A percentile compares a stretch with the other conserved stretches of the same genome.
Evolutionary conservation across 1,284 basidiomycete species (phyloP).

Genomic region (Takashimella koratensis): DNA sequence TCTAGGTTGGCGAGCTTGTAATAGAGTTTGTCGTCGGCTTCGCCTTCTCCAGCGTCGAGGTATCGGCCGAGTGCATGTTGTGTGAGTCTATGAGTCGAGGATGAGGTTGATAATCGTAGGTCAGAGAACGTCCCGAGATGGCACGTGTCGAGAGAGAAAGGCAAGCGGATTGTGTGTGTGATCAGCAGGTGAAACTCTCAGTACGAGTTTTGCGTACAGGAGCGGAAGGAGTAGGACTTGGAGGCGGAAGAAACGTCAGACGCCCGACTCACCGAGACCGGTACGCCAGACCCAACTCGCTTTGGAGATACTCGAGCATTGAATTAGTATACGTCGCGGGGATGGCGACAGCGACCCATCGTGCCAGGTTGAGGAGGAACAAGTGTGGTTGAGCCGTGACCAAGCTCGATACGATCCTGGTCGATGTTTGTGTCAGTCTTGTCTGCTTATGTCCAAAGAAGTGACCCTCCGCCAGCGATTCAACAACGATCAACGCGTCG

Average conservation of each 20-base stretch:
- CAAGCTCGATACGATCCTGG: slow-evolving; percentile 86
- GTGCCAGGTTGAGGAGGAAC: slow-evolving; percentile 79
- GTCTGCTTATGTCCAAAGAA: too few species aligned
- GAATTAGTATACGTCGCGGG: slow-evolving; percentile 96
- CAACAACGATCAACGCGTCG: too few species aligned
- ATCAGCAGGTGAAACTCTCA: too few species aligned
- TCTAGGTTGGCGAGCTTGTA: slow-evolving; percentile 92
- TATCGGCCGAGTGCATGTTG: slow-evolving; percentile 78
- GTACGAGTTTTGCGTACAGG: too few species aligned
- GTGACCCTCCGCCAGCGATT: too few species aligned
- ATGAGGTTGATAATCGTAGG: neutral
- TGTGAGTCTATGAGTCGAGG: slow-evolving; percentile 55
- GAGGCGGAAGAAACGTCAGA: too few species aligned
- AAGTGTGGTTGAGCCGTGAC: slow-evolving; percentile 79
- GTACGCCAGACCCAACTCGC: slow-evolving; percentile 88
- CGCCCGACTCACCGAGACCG: slow-evolving; percentile 60
- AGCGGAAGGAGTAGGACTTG: too few species aligned
- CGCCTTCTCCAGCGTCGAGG: slow-evolving; percentile 64
- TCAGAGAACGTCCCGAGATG: too few species aligned
- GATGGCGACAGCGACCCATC: slow-evolving; percentile 90
- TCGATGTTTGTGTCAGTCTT: too few species aligned
- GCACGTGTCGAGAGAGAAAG: too few species aligned
- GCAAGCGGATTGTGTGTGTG: too few species aligned
- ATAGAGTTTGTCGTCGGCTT: slow-evolving; percentile 60
- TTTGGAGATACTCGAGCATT: slow-evolving; percentile 91